These are phyloP conservation scores for Thermoascus crustaceus DNA, from an alignment of 2,329 filamentous ascomycete genomes.

Conservation along the genomic window DNA sequence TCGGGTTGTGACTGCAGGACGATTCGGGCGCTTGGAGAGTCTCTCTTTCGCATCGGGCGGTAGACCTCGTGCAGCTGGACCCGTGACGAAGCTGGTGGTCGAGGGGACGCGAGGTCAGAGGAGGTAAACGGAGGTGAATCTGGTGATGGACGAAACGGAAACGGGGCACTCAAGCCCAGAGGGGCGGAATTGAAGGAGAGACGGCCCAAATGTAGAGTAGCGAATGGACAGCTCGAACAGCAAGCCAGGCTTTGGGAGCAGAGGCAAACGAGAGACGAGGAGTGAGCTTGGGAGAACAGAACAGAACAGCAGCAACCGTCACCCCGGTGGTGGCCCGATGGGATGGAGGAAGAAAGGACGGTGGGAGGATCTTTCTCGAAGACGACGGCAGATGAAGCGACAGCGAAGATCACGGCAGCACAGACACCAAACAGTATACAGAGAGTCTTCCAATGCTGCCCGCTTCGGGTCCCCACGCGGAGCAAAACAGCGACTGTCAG, in stretches of 20 bases:
- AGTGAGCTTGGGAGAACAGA: neutral
- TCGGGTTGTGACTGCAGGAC: neutral
- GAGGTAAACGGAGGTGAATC: too few relatives aligned
- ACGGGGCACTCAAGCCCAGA: conserved; percentile 3
- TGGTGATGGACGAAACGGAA: neutral
- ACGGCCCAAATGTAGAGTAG: conserved; percentile 8
- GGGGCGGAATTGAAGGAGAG: conserved; percentile 14
- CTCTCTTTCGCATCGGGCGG: conserved; percentile 1
- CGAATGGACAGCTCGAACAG: conserved; percentile 10
- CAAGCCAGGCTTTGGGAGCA: conserved; percentile 5
- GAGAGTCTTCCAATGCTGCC: too few relatives aligned
- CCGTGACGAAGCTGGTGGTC: neutral
- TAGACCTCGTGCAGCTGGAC: neutral
- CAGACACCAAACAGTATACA: too few relatives aligned
- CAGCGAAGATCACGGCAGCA: too few relatives aligned
- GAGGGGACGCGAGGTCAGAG: neutral
- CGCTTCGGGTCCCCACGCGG: too few relatives aligned
- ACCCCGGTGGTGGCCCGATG: too few relatives aligned
- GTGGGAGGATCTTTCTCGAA: too few relatives aligned
- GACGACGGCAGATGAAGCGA: too few relatives aligned
- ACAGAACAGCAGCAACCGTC: neutral
- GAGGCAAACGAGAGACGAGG: conserved; percentile 2
- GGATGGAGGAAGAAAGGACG: too few relatives aligned
- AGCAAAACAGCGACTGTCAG: too few relatives aligned
- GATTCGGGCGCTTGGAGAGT: neutral